Percentiles rank a stretch among this genome's conserved stretches.
Conservation (phyloP, 352 stramenopile genomes). For the Phytophthora ohioensis region DNA sequence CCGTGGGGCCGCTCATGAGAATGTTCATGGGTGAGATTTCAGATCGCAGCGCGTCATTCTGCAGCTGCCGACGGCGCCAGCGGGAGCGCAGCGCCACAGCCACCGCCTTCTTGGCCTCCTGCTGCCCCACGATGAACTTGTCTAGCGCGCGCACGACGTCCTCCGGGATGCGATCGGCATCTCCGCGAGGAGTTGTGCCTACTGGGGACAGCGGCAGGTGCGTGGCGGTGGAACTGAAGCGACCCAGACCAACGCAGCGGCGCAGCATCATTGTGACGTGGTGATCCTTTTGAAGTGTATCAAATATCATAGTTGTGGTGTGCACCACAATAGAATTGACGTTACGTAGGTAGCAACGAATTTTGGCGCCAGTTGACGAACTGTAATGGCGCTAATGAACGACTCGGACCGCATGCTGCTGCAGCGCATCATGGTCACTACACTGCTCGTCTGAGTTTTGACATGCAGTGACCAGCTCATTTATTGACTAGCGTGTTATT, state of each 20-base stretch:
- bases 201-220: slow-evolving; percentile 24
- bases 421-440: slow-evolving; percentile 73
- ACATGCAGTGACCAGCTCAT: neutral
- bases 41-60: slow-evolving; percentile 78
- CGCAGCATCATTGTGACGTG: slow-evolving; percentile 24
- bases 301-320: slow-evolving; percentile 4
- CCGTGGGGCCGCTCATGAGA: slow-evolving; percentile 99
- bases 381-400: slow-evolving; percentile 54
- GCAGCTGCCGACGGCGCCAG: slow-evolving; percentile 96
- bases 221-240: slow-evolving; percentile 33
- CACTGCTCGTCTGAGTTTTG: neutral
- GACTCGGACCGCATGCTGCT: slow-evolving; percentile 80
- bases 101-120: slow-evolving; percentile 97
- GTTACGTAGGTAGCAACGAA: neutral
- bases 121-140: slow-evolving; percentile 97
- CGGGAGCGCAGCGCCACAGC: slow-evolving; percentile 98
- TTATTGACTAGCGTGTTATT: neutral
- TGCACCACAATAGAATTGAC: slow-evolving; percentile 1
- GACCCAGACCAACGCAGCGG: slow-evolving; percentile 28
- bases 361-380: slow-evolving; percentile 37
- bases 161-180: slow-evolving; percentile 78
- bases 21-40: slow-evolving; percentile 99
- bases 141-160: slow-evolving; percentile 95
- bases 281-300: slow-evolving; percentile 27
- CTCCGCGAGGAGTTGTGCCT: slow-evolving; percentile 12